These are phyloP conservation scores for Starmerella potacharoeniae DNA, from an alignment of 805 yeast genomes.

Conservation along the genomic window DNA sequence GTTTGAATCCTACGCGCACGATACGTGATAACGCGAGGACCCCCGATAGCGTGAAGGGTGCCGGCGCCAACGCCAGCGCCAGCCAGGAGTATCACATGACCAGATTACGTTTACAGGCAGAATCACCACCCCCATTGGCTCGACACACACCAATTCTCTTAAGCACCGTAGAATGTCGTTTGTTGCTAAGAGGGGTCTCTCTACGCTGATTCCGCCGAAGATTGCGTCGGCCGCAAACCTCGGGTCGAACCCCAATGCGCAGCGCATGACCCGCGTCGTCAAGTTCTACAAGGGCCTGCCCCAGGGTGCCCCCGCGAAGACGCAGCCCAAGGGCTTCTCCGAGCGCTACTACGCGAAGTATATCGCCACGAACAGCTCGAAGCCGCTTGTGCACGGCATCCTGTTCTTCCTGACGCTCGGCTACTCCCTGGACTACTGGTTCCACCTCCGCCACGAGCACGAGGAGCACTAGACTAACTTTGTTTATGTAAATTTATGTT, in stretches of 20 bases:
- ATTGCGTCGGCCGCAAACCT: conserved; percentile 91
- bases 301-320: conserved; percentile 76
- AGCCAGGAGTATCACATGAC: background rate
- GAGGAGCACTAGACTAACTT: conserved; percentile 8
- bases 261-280: conserved; percentile 91
- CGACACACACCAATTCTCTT: background rate
- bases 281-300: conserved; percentile 93
- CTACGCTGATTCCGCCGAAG: conserved; percentile 97
- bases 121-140: conserved; percentile 2
- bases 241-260: conserved; percentile 92
- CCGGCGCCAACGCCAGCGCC: too few relatives aligned
- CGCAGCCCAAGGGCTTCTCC: conserved; percentile 39
- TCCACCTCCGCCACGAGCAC: conserved; percentile 46
- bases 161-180: conserved; percentile 47
- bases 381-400: conserved; percentile 51
- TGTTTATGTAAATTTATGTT: conserved; percentile 2
- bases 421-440: conserved; percentile 84
- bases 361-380: conserved; percentile 29
- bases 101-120: background rate
- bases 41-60: too few relatives aligned
- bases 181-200: conserved; percentile 81
- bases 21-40: background rate
- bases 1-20: too few relatives aligned
- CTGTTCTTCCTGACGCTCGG: conserved; percentile 60
- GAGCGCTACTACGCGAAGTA: conserved; percentile 67